Percentiles rank a stretch among this genome's conserved stretches.
phyloP scores from a whole-genome alignment of 306 rosid species.

The Casuarina equisetifolia region DNA sequence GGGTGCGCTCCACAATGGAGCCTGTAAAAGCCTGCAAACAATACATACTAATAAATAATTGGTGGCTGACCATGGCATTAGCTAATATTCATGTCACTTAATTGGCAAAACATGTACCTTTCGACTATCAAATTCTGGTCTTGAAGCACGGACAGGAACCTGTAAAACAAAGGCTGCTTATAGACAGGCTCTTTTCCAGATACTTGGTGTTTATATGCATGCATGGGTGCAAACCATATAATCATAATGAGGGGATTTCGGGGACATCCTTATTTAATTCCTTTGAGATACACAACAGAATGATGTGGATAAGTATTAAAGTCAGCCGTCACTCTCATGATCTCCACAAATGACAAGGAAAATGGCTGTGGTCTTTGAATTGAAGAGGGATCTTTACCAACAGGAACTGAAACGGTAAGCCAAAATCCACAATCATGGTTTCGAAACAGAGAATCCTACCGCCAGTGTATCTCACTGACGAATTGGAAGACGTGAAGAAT shows the following conservation, averaged over 20 bases:
- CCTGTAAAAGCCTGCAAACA: constrained; percentile 81
- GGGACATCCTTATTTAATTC: neutral
- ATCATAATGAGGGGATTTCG: neutral
- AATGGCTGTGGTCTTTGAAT: neutral
- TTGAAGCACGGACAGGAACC: constrained; percentile 41
- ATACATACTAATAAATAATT: neutral
- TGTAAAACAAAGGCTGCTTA: constrained; percentile 34
- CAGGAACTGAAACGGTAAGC: neutral
- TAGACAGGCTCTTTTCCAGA: neutral
- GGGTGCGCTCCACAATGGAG: constrained; percentile 66
- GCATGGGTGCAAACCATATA: neutral
- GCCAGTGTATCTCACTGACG: neutral
- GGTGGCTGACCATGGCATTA: neutral
- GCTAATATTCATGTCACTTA: neutral
- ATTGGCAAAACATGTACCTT: constrained; percentile 40
- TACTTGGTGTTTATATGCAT: neutral
- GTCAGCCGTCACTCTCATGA: neutral
- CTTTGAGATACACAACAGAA: neutral
- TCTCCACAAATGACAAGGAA: neutral
- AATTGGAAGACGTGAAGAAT: neutral
- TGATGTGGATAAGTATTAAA: neutral
- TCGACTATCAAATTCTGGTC: constrained; percentile 51
- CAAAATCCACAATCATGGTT: neutral
- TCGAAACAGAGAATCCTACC: neutral
- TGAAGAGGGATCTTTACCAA: neutral